Conservation (phyloP, 306 rosid genomes). For the Mucuna pruriens region DNA sequence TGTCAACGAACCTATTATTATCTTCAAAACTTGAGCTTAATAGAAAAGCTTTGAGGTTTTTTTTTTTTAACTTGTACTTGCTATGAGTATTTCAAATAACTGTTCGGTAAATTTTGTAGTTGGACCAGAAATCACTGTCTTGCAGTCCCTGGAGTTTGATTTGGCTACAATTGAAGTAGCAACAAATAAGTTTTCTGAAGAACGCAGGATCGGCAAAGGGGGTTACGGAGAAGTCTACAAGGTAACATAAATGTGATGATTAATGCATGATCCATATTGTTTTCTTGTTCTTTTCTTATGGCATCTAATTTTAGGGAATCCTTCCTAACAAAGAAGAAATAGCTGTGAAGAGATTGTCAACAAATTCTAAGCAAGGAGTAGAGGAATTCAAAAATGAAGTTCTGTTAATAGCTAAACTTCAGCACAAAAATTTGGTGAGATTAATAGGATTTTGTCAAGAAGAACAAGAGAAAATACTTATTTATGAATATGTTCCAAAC, state of each 20-base stretch:
- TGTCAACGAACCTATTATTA: neutral
- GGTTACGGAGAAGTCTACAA: slow-evolving; percentile 71
- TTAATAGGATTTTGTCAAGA: slow-evolving; percentile 67
- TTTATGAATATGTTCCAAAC: slow-evolving; percentile 74
- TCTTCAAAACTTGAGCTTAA: slow-evolving; percentile 6
- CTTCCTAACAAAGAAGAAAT: slow-evolving; percentile 60
- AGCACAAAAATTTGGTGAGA: slow-evolving; percentile 72
- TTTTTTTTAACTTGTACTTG: neutral
- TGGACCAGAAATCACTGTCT: slow-evolving; percentile 33
- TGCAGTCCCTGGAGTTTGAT: slow-evolving; percentile 57
- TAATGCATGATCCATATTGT: neutral
- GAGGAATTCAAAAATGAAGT: slow-evolving; percentile 75
- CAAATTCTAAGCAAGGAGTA: slow-evolving; percentile 59
- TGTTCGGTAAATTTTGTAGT: slow-evolving; percentile 34
- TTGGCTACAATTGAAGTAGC: slow-evolving; percentile 58
- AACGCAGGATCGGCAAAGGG: slow-evolving; percentile 59
- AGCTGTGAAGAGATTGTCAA: slow-evolving; percentile 72
- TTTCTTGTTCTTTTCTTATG: slow-evolving; percentile 1
- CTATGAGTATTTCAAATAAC: neutral
- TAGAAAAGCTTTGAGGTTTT: neutral
- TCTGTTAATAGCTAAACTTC: slow-evolving; percentile 69
- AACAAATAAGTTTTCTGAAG: slow-evolving; percentile 51
- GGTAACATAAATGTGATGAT: slow-evolving; percentile 41
- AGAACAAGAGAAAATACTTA: slow-evolving; percentile 60
- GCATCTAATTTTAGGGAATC: slow-evolving; percentile 50